A percentile compares a stretch with the other conserved stretches of the same genome.
Evolutionary conservation across 192 early-diverging fungal genomes (phyloP).

Genomic region (Lunasporangiospora selenospora): DNA sequence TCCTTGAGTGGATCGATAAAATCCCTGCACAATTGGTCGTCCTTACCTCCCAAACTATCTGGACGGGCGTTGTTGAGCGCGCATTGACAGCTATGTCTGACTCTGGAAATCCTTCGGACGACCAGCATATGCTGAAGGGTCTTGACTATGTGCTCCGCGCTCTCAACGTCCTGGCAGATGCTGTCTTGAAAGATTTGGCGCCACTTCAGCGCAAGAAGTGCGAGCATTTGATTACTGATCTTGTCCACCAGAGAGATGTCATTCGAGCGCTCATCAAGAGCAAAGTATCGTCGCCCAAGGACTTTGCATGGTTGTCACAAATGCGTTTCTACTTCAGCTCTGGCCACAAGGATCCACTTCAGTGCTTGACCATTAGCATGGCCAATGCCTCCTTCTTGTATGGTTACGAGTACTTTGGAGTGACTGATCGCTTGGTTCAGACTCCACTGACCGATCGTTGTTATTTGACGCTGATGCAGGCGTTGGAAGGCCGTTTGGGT

Average conservation of each 20-base stretch:
- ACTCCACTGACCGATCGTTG: slow-evolving; percentile 99
- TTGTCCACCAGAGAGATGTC: slow-evolving; percentile 98
- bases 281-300: slow-evolving; percentile 62
- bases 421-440: slow-evolving; percentile 96
- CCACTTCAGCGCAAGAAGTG: slow-evolving; percentile 90
- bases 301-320: slow-evolving; percentile 97
- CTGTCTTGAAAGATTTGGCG: slow-evolving; percentile 88
- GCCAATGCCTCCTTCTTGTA: slow-evolving; percentile 95
- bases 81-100: slow-evolving; percentile 61
- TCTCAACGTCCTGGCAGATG: slow-evolving; percentile 88
- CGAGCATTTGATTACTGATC: slow-evolving; percentile 98
- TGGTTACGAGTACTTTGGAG: slow-evolving; percentile 98
- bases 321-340: slow-evolving; percentile 86
- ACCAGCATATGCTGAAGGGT: slow-evolving; percentile 61
- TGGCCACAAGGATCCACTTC: slow-evolving; percentile 67
- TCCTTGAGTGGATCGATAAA: slow-evolving; percentile 87
- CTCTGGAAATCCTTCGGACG: slow-evolving; percentile 31
- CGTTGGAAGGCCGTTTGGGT: slow-evolving; percentile 89
- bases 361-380: slow-evolving; percentile 83
- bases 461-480: slow-evolving; percentile 98
- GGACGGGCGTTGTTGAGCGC: slow-evolving; percentile 89
- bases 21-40: slow-evolving; percentile 95
- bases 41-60: slow-evolving; percentile 86
- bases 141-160: slow-evolving; percentile 70
- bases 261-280: slow-evolving; percentile 69